Conservation (phyloP, 768 basidiomycete genomes). For the Pisolithus sp. region DNA sequence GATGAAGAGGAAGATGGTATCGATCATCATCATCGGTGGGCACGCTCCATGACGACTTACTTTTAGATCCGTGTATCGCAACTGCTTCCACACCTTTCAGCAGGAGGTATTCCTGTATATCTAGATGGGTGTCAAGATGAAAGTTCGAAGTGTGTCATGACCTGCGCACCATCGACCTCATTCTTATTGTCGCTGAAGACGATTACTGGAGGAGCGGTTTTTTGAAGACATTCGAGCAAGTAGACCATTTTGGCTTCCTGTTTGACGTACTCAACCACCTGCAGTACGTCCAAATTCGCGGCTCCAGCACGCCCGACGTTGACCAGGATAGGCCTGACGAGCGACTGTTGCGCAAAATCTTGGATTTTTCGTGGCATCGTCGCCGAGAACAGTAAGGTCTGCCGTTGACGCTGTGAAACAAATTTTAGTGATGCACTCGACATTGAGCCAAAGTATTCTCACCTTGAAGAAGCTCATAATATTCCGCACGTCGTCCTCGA, state of each 20-base stretch:
- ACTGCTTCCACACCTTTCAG: conserved; percentile 98
- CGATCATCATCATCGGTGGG: not conserved
- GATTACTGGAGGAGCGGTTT: conserved; percentile 96
- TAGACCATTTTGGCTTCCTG: conserved; percentile 99
- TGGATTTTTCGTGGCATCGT: conserved; percentile 99
- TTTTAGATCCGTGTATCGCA: conserved; percentile 96
- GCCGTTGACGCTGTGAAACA: conserved; percentile 73
- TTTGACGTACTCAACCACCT: conserved; percentile 98
- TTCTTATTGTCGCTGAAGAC: conserved; percentile 99
- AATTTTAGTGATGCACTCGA: conserved; percentile 1
- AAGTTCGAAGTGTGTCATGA: not conserved
- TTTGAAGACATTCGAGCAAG: conserved; percentile 93
- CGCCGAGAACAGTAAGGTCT: conserved; percentile 95
- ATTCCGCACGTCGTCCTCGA: conserved; percentile 97
- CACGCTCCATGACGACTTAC: conserved; percentile 37
- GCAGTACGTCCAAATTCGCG: conserved; percentile 92
- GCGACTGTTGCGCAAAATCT: conserved; percentile 94
- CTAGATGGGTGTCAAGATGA: conserved; percentile 32
- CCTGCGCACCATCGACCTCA: conserved; percentile 86
- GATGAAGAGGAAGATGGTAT: not conserved
- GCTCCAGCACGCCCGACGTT: conserved; percentile 98
- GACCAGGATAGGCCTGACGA: conserved; percentile 91
- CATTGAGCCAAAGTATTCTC: conserved; percentile 10
- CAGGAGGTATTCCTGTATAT: conserved; percentile 96
- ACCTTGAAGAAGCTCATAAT: conserved; percentile 99